Conservation (phyloP, 768 basidiomycete species). For the Termitomyces sp. region DNA sequence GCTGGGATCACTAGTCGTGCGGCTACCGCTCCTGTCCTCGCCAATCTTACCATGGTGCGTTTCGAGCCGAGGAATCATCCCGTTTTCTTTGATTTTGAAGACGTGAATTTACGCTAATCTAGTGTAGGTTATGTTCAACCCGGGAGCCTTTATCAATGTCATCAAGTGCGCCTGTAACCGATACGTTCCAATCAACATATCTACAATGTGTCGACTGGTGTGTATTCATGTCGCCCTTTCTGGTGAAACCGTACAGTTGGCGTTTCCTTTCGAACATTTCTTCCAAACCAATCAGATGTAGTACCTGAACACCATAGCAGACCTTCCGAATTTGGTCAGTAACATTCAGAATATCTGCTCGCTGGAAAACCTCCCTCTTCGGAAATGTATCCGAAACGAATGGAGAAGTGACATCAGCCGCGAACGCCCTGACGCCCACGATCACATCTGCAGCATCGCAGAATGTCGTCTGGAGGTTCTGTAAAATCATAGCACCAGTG, state of each 20-base stretch:
- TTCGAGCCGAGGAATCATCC: neutral
- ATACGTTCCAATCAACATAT: slow-evolving; percentile 40
- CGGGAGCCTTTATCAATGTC: slow-evolving; percentile 56
- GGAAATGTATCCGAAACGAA: slow-evolving; percentile 46
- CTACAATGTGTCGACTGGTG: slow-evolving; percentile 72
- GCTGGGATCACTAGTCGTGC: slow-evolving; percentile 53
- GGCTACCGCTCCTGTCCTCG: slow-evolving; percentile 51
- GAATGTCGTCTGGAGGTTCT: neutral
- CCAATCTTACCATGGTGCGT: slow-evolving; percentile 51
- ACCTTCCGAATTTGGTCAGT: slow-evolving; percentile 44
- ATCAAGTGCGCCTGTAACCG: slow-evolving; percentile 62
- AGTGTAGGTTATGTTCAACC: slow-evolving; percentile 57
- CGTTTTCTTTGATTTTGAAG: neutral
- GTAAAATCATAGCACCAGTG: too few species aligned
- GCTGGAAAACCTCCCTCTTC: slow-evolving; percentile 44
- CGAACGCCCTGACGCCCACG: slow-evolving; percentile 7
- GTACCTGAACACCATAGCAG: slow-evolving; percentile 33
- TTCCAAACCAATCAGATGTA: slow-evolving; percentile 53
- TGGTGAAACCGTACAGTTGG: neutral
- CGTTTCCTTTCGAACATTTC: slow-evolving; percentile 30
- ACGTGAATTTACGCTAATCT: neutral
- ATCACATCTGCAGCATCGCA: slow-evolving; percentile 21
- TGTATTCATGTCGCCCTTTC: slow-evolving; percentile 8
- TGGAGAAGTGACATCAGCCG: slow-evolving; percentile 28
- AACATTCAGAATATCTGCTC: slow-evolving; percentile 53